Percentiles rank a stretch among this genome's conserved stretches.
phyloP scores from a whole-genome alignment of 1,284 basidiomycete genomes.

The Neonothopanus nambi region DNA sequence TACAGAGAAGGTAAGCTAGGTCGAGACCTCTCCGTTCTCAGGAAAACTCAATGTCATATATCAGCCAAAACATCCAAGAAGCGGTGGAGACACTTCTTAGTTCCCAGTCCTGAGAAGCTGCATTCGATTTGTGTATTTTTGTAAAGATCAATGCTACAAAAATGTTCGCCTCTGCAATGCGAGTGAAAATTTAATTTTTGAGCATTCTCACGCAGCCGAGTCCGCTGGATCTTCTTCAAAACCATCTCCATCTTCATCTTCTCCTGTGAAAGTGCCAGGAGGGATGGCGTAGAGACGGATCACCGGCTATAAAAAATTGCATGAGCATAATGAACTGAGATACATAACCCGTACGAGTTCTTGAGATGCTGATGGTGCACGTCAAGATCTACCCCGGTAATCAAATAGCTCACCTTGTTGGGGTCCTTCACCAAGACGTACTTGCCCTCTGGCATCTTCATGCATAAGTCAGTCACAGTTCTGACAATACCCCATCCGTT shows the following conservation, averaged over 20 bases:
- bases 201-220: neutral
- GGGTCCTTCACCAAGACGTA: constrained; percentile 96
- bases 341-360: neutral
- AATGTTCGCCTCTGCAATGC: neutral
- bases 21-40: constrained; percentile 13
- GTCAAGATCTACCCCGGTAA: neutral
- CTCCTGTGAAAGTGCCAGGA: constrained; percentile 75
- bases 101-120: constrained; percentile 35
- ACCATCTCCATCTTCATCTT: constrained; percentile 44
- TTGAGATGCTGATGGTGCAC: constrained; percentile 3
- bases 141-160: neutral
- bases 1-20: constrained; percentile 75
- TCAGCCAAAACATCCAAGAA: constrained; percentile 72
- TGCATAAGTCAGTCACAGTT: constrained; percentile 87
- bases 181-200: neutral
- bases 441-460: constrained; percentile 96
- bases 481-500: constrained; percentile 99
- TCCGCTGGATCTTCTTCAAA: constrained; percentile 26
- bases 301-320: constrained; percentile 64
- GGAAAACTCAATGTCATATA: constrained; percentile 10
- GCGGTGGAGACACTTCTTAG: constrained; percentile 80
- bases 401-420: constrained; percentile 73
- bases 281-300: constrained; percentile 95
- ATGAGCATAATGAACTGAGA: neutral
- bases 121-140: neutral